phyloP scores from a whole-genome alignment of 2,329 filamentous ascomycete genomes.

The Colletotrichum lindemuthianum region DNA sequence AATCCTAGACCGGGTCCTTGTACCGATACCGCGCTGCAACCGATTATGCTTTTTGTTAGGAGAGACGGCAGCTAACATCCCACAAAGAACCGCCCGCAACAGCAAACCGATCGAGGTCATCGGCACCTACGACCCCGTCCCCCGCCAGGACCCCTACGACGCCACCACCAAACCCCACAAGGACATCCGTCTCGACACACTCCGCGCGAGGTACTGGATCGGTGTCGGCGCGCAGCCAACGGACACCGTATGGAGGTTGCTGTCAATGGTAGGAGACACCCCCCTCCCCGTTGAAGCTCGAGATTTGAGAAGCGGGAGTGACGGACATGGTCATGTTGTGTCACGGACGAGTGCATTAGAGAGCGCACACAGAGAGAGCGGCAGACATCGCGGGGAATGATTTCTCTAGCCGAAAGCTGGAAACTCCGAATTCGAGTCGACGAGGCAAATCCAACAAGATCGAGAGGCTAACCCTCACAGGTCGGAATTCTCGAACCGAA shows the following conservation, averaged over 20 bases:
- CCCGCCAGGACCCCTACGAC: constrained; percentile 69
- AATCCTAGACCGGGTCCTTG: no score
- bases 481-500: constrained; percentile 53
- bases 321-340: neutral
- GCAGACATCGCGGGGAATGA: no score
- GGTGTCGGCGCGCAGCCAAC: constrained; percentile 96
- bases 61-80: neutral
- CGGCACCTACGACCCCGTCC: constrained; percentile 77
- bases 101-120: constrained; percentile 94
- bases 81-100: constrained; percentile 80
- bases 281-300: neutral
- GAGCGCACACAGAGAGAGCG: no score
- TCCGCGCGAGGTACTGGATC: constrained; percentile 92
- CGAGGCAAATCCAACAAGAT: neutral
- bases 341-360: no score
- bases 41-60: neutral
- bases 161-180: constrained; percentile 79
- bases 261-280: constrained; percentile 74
- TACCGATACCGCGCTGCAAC: no score
- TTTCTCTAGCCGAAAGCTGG: no score
- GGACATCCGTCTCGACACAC: constrained; percentile 86
- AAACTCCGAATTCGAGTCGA: no score
- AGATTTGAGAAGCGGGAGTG: neutral
- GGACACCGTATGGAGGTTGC: constrained; percentile 85
- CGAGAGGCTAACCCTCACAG: constrained; percentile 38